Conservation (phyloP, 495 filamentous ascomycete genomes). For the Xylaria venustula region DNA sequence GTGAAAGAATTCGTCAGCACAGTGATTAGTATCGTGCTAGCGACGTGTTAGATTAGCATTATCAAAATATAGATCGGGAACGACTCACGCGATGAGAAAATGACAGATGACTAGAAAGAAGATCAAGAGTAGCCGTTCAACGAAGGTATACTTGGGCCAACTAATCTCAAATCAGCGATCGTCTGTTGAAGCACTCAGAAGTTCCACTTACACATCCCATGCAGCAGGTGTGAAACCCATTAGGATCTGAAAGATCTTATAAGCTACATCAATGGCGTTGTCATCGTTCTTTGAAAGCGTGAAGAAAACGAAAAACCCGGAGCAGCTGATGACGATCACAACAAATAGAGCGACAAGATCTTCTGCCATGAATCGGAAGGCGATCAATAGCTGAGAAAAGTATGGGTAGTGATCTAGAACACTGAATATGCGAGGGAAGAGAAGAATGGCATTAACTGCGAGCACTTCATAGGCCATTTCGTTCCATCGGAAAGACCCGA, state of each 20-base stretch:
- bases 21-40: slow-evolving; percentile 79
- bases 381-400: slow-evolving; percentile 90
- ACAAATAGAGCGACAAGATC: slow-evolving; percentile 82
- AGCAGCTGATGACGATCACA: slow-evolving; percentile 79
- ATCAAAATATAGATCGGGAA: neutral
- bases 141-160: slow-evolving; percentile 76
- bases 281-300: slow-evolving; percentile 67
- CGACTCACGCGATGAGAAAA: slow-evolving; percentile 74
- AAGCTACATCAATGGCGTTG: slow-evolving; percentile 68
- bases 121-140: slow-evolving; percentile 72
- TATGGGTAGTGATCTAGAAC: slow-evolving; percentile 91
- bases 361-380: slow-evolving; percentile 87
- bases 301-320: slow-evolving; percentile 93
- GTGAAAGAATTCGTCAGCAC: slow-evolving; percentile 93
- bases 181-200: neutral
- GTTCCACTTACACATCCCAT: slow-evolving; percentile 47
- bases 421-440: slow-evolving; percentile 88
- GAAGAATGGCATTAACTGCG: slow-evolving; percentile 80
- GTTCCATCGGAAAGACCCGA: slow-evolving; percentile 66
- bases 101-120: slow-evolving; percentile 91
- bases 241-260: slow-evolving; percentile 85
- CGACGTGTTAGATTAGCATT: slow-evolving; percentile 15
- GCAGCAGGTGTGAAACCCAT: slow-evolving; percentile 70
- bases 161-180: slow-evolving; percentile 39
- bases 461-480: slow-evolving; percentile 87